Evolutionary conservation across 1,284 basidiomycete species (phyloP), one percentile per base, ranked within the genome.

Genomic region (Papiliotrema fonsecae): DNA sequence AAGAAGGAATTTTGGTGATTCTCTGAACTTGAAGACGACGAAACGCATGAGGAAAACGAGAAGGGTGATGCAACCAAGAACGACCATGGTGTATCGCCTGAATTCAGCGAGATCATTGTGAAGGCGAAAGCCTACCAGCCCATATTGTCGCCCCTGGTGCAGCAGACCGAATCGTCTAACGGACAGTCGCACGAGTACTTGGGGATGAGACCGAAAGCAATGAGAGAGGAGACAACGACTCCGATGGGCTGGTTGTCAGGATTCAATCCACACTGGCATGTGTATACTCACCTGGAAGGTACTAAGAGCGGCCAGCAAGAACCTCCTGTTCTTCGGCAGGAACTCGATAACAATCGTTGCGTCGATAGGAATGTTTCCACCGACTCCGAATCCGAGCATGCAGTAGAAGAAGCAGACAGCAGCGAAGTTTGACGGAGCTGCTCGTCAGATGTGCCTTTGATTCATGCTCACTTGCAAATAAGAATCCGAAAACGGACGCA

Each of bases 1-100:
- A 65, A 88, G 80, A 30, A 90, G 78, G 67, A 77, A 87, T 67
- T 85, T 86, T 3, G 85, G 86, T 47, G 82, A 83, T 70, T 88
- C 86, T 42, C 82, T 75, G 38, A 88, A 78, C 24, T 78, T 74
- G 75, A 88, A 88, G 42, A 84, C 70, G 64, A 84, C 78, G 75
- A 86, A 86, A 26, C 86, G 84, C 35, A 83, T 62, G 40, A 79
- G 52, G 76, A 81, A 87, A 39, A 74, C 53, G 34, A 47, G 32
- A 3, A 70, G 49, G 2, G 65, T 69, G 50, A 67, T 50, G 37
- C 38, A 50, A 24, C 65, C 68, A 36, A 85, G 74, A 25, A 81
- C 35, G 46, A 86, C 83, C 42, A 86, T 55, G 3, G 51, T 52
- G 50, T 60, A 62, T 40, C 61, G 50, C 60, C 59, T 61, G 25